phyloP scores from a whole-genome alignment of 2,329 filamentous ascomycete genomes.

The Chrysoporthe deuterocubensis region DNA sequence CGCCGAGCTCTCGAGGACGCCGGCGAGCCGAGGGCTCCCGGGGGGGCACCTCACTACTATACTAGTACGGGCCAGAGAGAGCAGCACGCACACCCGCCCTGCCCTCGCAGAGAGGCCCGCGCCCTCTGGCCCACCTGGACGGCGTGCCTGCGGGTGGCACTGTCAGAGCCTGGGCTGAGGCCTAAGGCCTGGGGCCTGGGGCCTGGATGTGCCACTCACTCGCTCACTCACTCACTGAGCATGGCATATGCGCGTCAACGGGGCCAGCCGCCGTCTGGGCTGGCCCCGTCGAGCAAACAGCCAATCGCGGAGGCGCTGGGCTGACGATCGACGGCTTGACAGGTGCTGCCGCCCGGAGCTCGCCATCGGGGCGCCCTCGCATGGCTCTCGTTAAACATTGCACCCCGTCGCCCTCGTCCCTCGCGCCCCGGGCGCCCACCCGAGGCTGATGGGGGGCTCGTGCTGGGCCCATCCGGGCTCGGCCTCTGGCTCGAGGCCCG shows the following conservation, averaged over 20 bases:
- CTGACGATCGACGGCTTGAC: conserved; percentile 22
- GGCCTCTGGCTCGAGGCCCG: conserved; percentile 12
- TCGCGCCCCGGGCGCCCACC: neutral
- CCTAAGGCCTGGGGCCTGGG: no score
- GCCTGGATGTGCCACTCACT: no score
- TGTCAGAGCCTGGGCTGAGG: conserved; percentile 4
- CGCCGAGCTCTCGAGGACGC: no score
- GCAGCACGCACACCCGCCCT: no score
- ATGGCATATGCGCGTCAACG: conserved; percentile 18
- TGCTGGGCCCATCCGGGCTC: conserved; percentile 14
- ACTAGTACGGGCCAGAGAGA: no score
- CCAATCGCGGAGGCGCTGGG: conserved; percentile 11
- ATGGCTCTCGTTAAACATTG: neutral
- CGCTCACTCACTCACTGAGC: no score
- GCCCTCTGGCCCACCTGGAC: neutral
- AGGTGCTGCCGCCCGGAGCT: conserved; percentile 22
- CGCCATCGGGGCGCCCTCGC: conserved; percentile 12
- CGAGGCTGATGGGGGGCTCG: conserved; percentile 10
- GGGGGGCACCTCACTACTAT: no score
- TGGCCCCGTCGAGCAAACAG: neutral
- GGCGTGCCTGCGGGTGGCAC: neutral
- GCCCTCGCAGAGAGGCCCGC: neutral
- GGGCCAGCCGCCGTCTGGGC: conserved; percentile 23
- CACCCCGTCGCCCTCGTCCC: neutral
- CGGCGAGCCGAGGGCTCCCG: no score